Evolutionary conservation across 495 filamentous ascomycete species (phyloP), one percentile per base, ranked within the genome.

Genomic region (Chaetomium tenue): DNA sequence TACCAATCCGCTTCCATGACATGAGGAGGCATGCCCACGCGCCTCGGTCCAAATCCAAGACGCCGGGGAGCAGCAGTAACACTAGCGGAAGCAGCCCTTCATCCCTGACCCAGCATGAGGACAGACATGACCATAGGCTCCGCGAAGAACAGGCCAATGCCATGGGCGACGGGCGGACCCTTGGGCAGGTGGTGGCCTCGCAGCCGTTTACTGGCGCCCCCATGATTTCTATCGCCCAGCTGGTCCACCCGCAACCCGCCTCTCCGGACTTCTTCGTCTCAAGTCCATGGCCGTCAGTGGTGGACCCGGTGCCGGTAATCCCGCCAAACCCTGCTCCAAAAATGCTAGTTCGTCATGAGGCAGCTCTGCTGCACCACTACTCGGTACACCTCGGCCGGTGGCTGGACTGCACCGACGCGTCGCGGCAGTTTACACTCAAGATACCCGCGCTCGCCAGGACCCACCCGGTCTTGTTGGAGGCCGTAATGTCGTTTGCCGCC

Each of bases 361-460:
- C 48, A 2, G 11, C 23, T 3, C 48, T 51, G 20, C 48, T 51
- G 20, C 48, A 51, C 48, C 22, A 51, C 48, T 51, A 51, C 48
- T 23, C 48, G 20, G 20, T 22, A 26, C 48, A 51, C 12, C 48
- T 51, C 12, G 48, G 48, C 48, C 18, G 48, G 23, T 51, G 48
- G 48, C 48, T 51, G 23, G 48, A 51, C 23, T 51, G 48, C 48
- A 51, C 48, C 20, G 48, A 51, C 23, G 48, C 48, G 48, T 51
- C 48, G 26, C 48, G 48, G 48, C 48, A 51, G 48, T 51, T 51
- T 51, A 51, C 48, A 7, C 48, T 51, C 48, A 51, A 25, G 48
- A 25, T 51, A 25, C 48, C 48, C 48, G 48, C 48, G 20, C 48
- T 51, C 48, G 48, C 48, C 48, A 51, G 9, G 48, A 51, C 48